Percentiles rank a stretch among this genome's conserved stretches.
Evolutionary conservation across 2,329 filamentous ascomycete species (phyloP).

Genomic region (Magnaporthiopsis rhizophila): DNA sequence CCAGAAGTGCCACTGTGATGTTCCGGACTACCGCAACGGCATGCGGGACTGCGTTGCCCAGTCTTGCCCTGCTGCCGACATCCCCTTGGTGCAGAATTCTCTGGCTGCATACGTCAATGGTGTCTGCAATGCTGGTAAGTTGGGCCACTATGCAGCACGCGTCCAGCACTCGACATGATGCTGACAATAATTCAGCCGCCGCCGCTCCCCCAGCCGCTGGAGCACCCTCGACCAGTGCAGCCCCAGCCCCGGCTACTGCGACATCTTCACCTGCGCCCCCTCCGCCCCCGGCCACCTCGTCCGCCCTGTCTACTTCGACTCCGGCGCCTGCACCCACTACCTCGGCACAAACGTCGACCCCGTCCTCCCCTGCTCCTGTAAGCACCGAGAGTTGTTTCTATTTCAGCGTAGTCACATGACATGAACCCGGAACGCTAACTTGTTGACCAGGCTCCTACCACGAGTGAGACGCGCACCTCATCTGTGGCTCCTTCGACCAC

Average conservation of each 20-base stretch:
- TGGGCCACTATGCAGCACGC: not conserved
- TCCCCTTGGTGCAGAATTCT: slow-evolving; percentile 1
- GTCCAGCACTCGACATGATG: not conserved
- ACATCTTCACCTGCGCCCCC: slow-evolving; percentile 5
- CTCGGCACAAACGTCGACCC: not conserved
- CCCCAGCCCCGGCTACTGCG: not conserved
- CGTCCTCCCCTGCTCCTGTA: not conserved
- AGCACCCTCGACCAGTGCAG: not conserved
- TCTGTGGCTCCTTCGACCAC: not conserved
- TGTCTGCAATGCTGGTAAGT: slow-evolving; percentile 15
- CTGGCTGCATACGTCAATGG: slow-evolving; percentile 13
- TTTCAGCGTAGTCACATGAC: not conserved
- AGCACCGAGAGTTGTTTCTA: not conserved
- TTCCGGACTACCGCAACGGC: slow-evolving; percentile 12
- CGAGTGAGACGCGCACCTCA: not conserved
- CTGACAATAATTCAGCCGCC: slow-evolving; percentile 3
- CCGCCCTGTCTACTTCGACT: not conserved
- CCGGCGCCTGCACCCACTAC: not conserved
- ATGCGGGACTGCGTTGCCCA: slow-evolving; percentile 14
- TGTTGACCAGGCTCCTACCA: not conserved
- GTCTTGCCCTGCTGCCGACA: slow-evolving; percentile 12
- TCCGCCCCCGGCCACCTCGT: not conserved
- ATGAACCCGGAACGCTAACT: not conserved
- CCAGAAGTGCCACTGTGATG: slow-evolving; percentile 14
- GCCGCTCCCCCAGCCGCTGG: slow-evolving; percentile 2